A percentile compares a stretch with the other conserved stretches of the same genome.
Conservation (phyloP, 2,329 filamentous ascomycete species). For the Penicillium sp. region DNA sequence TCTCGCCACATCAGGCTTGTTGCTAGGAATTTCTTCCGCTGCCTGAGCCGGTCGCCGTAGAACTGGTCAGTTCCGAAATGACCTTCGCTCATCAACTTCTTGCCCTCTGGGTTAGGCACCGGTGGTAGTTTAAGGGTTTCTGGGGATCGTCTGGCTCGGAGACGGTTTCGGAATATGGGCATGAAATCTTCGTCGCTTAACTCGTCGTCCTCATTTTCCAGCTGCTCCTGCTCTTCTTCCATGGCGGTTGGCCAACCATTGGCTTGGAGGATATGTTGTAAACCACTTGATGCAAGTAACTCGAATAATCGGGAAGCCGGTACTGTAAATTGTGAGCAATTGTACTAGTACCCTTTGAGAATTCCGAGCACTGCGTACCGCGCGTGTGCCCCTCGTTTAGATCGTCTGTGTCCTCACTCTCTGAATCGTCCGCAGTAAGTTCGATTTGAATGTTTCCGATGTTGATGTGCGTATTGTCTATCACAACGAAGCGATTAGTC, state of each 20-base stretch:
- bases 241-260: constrained; percentile 25
- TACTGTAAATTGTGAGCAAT: constrained; percentile 24
- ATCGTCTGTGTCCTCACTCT: constrained; percentile 36
- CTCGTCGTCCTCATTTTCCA: constrained; percentile 27
- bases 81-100: constrained; percentile 76
- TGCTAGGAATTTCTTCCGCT: constrained; percentile 61
- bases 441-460: constrained; percentile 33
- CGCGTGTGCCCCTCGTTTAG: constrained; percentile 22
- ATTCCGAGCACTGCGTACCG: constrained; percentile 20
- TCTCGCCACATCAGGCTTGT: constrained; percentile 77
- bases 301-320: constrained; percentile 49
- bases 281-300: constrained; percentile 52
- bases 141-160: constrained; percentile 45
- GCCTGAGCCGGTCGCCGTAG: constrained; percentile 49
- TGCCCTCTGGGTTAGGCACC: constrained; percentile 75
- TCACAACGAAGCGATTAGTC: not conserved
- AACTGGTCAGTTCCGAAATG: constrained; percentile 70
- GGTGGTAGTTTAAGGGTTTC: constrained; percentile 65
- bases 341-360: not conserved
- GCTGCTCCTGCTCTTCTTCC: constrained; percentile 8
- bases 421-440: constrained; percentile 38
- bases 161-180: constrained; percentile 42
- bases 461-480: constrained; percentile 40
- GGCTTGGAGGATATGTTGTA: constrained; percentile 51
- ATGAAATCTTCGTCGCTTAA: constrained; percentile 26